phyloP scores from a whole-genome alignment of 805 yeast species.

The Zygoascus tannicola region DNA sequence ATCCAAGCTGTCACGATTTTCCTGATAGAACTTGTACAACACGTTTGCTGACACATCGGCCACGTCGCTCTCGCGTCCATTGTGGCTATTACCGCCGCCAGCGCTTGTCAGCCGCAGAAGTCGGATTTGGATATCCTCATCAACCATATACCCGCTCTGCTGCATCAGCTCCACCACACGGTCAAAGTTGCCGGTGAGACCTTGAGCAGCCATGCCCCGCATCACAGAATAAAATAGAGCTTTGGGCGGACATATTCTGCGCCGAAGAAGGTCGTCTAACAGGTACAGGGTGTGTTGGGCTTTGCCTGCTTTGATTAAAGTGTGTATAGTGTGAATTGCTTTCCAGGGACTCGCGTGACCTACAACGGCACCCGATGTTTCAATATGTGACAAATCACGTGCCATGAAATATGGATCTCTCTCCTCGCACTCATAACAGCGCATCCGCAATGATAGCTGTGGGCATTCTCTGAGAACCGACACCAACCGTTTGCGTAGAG shows the following conservation, averaged over 20 bases:
- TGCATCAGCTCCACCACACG: conserved; percentile 10
- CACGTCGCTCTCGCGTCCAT: background rate
- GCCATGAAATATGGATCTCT: too few species aligned
- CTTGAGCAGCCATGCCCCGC: conserved; percentile 8
- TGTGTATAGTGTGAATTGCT: conserved; percentile 8
- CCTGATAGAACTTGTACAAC: conserved; percentile 4
- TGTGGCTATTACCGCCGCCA: background rate
- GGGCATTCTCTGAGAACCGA: background rate
- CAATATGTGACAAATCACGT: background rate
- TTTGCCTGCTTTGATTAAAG: background rate
- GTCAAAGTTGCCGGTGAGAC: conserved; percentile 1
- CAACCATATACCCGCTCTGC: conserved; percentile 9
- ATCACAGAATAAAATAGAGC: conserved; percentile 8
- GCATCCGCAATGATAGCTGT: background rate
- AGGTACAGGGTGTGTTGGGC: conserved; percentile 7
- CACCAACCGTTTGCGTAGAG: background rate
- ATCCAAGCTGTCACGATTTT: conserved; percentile 1
- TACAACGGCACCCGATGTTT: background rate
- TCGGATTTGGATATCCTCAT: conserved; percentile 4
- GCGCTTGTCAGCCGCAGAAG: conserved; percentile 4
- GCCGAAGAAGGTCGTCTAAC: conserved; percentile 9
- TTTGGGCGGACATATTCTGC: conserved; percentile 10
- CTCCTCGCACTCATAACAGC: background rate
- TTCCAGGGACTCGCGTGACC: background rate
- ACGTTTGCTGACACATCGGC: background rate